Base-by-base conservation (phyloP, 805 yeast genomes). In the Teunomyces atbi region DNA sequence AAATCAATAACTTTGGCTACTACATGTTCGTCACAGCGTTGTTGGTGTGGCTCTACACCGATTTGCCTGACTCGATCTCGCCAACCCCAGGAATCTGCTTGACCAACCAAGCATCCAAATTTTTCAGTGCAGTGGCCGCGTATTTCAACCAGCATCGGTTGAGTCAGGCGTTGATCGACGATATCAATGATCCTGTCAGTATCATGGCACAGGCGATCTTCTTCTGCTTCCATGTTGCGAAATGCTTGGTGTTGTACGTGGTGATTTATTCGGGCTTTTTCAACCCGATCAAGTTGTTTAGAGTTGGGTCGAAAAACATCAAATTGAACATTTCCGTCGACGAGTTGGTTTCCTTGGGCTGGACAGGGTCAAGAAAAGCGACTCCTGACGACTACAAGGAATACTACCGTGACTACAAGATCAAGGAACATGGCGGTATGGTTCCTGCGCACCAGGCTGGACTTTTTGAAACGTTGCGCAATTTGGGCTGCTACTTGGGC, bases 11-110 rank as follows among this genome's bases (percentile, higher is more conserved):
- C 21, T 67, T 71, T 49, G 74, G 71, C 23, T 75, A 65, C 52
- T 69, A 74, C 53, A 54, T 73, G 28, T 60, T 76, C 45, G 42
- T 71, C 13, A 42, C 74, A 1, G 47, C 69, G 3, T 67, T 88
- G 56, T 43, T 77, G 7, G 66, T 69, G 13, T 94, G 99, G 98
- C 77, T 94, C 48, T 94, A 91, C 65, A 83, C 96, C 1, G 98
- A 94, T 69, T 76, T 94, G 62, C 99, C 99, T 1, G 96, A 89
- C 60, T 78, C 74, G 56, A 72, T 89, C 45, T 80, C 91, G 29
- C 97, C 97, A 41, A 92, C 98, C 3, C 98, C 98, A 0, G 97
- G 97, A 19, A 77, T 83, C 47, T 86, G 91, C 53, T 68, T 89
- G 46, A 85, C 95, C 8, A 84, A 82, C 57, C 79, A 81, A 54